Evolutionary conservation across 129 eudicot species (phyloP), one percentile per base, ranked within the genome.

Genomic region (Chrysanthemum lavandulifolium): DNA sequence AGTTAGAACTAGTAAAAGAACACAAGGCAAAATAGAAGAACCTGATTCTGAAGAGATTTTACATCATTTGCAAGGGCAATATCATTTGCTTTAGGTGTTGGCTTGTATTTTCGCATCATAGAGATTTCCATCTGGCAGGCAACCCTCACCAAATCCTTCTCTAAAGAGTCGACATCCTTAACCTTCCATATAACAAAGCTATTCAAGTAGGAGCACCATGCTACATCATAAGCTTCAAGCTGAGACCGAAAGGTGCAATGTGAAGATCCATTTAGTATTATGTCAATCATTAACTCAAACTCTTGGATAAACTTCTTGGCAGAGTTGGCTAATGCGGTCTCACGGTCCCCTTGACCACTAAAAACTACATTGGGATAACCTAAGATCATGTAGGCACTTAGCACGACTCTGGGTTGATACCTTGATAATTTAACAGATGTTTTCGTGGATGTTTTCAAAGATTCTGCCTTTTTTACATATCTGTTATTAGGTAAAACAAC

Each of bases 1-100:
- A 25, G 23, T 21, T 21, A 21, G 61, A 13, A 58, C 12, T 23
- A 27, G 10, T 18, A 40, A n/a, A 8, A 65, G 16, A 61, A 62
- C 19, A 58, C 11, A 56, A 71, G 40, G 43, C 10, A n/a, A 60
- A 31, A 61, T 78, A 31, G 23, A 21, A 73, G 21, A 61, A 90
- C 99, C 99, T 95, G 97, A 61, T 83, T 90, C 82, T 95, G 99
- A 61, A 95, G 73, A 63, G 91, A 89, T 86, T 85, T 88, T 93
- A 90, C 78, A 64, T 88, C 96, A 81, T 90, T 87, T 5, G 94
- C 79, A 79, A 95, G 91, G 67, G 72, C 79, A 76, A 73, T 79
- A 58, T 78, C 55, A 66, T 75, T 85, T 70, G 91, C 96, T 63
- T 90, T 87, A 55, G 81, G 78, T 16, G 89, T 83, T 68, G 84